These are phyloP conservation scores for Betula pendula DNA, from an alignment of 306 rosid genomes.

Conservation along the genomic window DNA sequence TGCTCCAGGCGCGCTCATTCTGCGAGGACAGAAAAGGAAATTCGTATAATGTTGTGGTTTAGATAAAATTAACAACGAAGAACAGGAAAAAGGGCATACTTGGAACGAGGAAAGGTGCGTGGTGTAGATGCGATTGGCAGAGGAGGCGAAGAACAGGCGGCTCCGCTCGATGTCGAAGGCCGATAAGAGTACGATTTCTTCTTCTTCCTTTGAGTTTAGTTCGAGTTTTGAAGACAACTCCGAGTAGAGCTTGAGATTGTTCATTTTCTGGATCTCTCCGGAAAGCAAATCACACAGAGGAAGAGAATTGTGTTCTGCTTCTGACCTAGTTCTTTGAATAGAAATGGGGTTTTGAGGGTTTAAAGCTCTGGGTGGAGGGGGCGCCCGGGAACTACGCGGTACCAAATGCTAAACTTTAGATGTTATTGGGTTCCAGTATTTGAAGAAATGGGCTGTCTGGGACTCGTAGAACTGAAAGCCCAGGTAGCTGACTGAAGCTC, in stretches of 20 bases:
- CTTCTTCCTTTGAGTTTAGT: slow-evolving; percentile 47
- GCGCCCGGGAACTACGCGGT: no score
- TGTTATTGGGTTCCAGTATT: no score
- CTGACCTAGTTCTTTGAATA: not conserved
- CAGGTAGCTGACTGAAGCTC: no score
- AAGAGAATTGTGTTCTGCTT: not conserved
- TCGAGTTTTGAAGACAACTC: slow-evolving; percentile 57
- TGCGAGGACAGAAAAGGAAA: slow-evolving; percentile 13
- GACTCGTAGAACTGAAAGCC: no score
- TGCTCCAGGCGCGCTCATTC: slow-evolving; percentile 62
- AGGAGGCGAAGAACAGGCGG: slow-evolving; percentile 86
- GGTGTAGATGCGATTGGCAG: slow-evolving; percentile 63
- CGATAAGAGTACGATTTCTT: slow-evolving; percentile 56
- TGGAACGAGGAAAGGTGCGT: slow-evolving; percentile 72
- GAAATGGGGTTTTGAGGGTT: slow-evolving; percentile 13
- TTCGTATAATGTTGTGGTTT: not conserved
- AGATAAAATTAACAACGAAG: not conserved
- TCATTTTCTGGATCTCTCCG: slow-evolving; percentile 39
- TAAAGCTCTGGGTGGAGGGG: no score
- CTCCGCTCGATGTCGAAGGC: slow-evolving; percentile 83
- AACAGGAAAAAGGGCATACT: slow-evolving; percentile 29
- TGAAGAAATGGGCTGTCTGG: no score
- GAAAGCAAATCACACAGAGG: not conserved
- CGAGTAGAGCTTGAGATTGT: slow-evolving; percentile 67
- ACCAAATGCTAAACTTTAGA: no score